Base-by-base conservation (phyloP, 2,329 filamentous ascomycete species). In the Aspergillus sp. region DNA sequence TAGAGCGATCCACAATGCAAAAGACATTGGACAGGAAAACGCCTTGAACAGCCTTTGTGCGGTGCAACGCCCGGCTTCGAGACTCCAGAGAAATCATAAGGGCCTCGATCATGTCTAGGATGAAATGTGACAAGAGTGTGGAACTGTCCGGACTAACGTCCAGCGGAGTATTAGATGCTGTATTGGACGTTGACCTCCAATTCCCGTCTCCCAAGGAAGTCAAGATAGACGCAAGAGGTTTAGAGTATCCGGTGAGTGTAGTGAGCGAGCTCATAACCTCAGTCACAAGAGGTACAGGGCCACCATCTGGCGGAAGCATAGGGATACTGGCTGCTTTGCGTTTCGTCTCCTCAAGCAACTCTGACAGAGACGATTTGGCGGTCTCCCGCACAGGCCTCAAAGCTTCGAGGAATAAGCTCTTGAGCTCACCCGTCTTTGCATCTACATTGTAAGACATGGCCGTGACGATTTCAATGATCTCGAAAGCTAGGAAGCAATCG, bases 401-500 rank as follows among this genome's bases (percentile, higher is more conserved):
- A 8, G 91, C 90, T 55, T 96, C 91, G 5, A 90, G 88, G 52
- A 99, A 85, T 6, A 91, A 84, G 31, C 85, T 81, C 71, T 96
- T 96, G 57, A 97, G 82, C 68, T 96, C 91, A 2, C 91, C 91
- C 0, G 92, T 96, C 60, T 89, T 87, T 4, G 85, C 84, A 62
- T 96, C 93, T 4, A 99, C 79, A 40, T 89, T 87, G 56, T 87
- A 88, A 2, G 91, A 92, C 48, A 96, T 82, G 12, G 84, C 84
- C 0, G 91, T 90, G 47, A 98, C 86, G 59, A 97, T 90, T 68
- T 96, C 93, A 33, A 96, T 90, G 33, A 98, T 90, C 71, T 99
- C 95, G 72, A 96, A 99, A 7, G 92, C 92, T 49, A 99, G 83
- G 72, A 91, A 98, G 75, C 93, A 98, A 73, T 99, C 95, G 0